A percentile compares a stretch with the other conserved stretches of the same genome.
Evolutionary conservation across 495 filamentous ascomycete genomes (phyloP).

Genomic region (Penicillium cataractarum): DNA sequence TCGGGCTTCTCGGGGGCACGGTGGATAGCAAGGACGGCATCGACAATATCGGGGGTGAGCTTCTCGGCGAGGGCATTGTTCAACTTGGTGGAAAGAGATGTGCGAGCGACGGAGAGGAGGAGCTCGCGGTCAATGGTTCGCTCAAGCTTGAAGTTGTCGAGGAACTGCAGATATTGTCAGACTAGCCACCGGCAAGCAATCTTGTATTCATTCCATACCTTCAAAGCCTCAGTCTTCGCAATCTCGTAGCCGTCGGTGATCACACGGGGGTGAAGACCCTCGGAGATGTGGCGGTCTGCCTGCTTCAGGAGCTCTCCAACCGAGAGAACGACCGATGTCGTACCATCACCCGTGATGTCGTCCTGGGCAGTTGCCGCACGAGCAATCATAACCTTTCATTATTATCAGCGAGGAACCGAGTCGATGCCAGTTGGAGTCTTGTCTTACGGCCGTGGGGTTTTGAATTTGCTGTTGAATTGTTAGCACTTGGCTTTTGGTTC

Average conservation of each 20-base stretch:
- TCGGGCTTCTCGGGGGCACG: constrained; percentile 88
- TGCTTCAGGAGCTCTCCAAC: constrained; percentile 98
- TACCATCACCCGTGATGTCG: constrained; percentile 97
- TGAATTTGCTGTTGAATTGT: constrained; percentile 66
- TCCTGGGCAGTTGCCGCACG: constrained; percentile 97
- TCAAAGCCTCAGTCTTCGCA: constrained; percentile 89
- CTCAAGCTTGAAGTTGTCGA: constrained; percentile 89
- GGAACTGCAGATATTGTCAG: constrained; percentile 64
- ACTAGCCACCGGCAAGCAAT: background rate
- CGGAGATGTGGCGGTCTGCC: constrained; percentile 89
- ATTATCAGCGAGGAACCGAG: constrained; percentile 30
- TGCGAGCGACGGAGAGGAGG: constrained; percentile 88
- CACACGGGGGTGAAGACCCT: constrained; percentile 92
- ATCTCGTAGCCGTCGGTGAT: constrained; percentile 98
- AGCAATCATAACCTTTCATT: constrained; percentile 88
- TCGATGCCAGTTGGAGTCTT: constrained; percentile 15
- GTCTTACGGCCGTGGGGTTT: constrained; percentile 80
- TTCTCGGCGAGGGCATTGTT: constrained; percentile 85
- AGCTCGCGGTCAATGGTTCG: constrained; percentile 91
- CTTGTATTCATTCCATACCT: constrained; percentile 48
- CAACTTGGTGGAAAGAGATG: constrained; percentile 92
- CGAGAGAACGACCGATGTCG: constrained; percentile 91
- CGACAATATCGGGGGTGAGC: constrained; percentile 91
- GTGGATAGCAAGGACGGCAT: constrained; percentile 94
- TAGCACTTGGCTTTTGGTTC: constrained; percentile 30